Evolutionary conservation across 2,329 filamentous ascomycete species (phyloP), one percentile per base, ranked within the genome.

Genomic region (Nemania abortiva): DNA sequence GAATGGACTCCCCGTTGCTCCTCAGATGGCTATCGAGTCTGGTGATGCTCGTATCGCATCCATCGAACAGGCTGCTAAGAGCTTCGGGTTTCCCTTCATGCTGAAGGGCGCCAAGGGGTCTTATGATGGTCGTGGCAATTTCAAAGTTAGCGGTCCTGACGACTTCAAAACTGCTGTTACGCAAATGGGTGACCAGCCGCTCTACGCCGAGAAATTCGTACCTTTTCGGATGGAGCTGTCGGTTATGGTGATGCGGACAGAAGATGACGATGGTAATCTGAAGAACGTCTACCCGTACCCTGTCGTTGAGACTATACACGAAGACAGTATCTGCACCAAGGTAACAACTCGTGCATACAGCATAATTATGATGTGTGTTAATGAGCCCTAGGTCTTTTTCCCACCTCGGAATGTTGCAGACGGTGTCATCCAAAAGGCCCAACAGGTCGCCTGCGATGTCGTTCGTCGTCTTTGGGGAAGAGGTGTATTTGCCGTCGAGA

Each of bases 401-500:
- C 96, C 96, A 1, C 93, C 95, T 0, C 88, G 95, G 45, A 86
- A 88, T 6, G 90, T 97, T 2, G 84, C 89, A 0, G 82, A 85
- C 0, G 81, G 84, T 1, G 85, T 92, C 47, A 87, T 88, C 69
- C 81, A 88, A 72, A 83, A 88, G 75, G 95, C 95, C 0, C 90
- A 94, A 77, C 87, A 90, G 50, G 85, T 98, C 0, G 96, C 95
- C 0, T 89, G 89, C 74, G 89, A 92, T 66, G 95, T 96, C 11
- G 90, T 98, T 24, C 87, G 88, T 50, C 91, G 89, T 60, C 91
- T 99, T 63, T 90, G 90, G 84, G 96, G 96, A 60, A 91, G 96
- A 70, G 96, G 96, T 72, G 93, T 97, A 37, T 99, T 98, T 80
- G 96, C 95, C 0, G 95, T 98, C 0, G 96, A 99, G 82, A 93